Evolutionary conservation across 148 eudicot genomes (phyloP).

Genomic region (Mesembryanthemum crystallinum): DNA sequence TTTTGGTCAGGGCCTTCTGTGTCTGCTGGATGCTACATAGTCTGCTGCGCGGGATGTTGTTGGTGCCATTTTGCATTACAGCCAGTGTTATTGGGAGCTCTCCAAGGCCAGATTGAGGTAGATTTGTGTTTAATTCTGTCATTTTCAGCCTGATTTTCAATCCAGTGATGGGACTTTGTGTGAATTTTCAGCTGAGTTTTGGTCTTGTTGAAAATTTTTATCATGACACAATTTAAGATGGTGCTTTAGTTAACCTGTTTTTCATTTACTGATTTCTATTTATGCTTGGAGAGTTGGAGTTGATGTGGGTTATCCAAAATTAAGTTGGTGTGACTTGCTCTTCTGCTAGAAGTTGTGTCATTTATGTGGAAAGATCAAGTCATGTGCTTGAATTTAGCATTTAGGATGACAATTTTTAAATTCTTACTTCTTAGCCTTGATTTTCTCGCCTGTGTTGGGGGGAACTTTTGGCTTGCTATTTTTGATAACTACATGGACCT

Average conservation of each 20-base stretch:
- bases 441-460: too few species aligned
- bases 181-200: neutral
- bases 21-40: constrained; percentile 21
- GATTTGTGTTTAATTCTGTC: neutral
- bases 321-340: neutral
- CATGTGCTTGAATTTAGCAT: too few species aligned
- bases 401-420: too few species aligned
- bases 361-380: neutral
- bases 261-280: neutral
- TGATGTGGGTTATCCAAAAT: neutral
- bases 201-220: neutral
- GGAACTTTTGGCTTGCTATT: too few species aligned
- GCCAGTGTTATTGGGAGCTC: constrained; percentile 84
- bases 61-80: constrained; percentile 49
- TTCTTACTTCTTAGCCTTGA: too few species aligned
- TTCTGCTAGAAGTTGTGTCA: neutral
- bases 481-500: too few species aligned
- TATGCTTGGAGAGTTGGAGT: neutral
- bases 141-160: neutral
- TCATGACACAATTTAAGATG: neutral
- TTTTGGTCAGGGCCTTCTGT: constrained; percentile 30
- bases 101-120: constrained; percentile 90
- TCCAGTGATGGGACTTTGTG: neutral
- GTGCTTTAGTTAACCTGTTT: neutral
- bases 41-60: constrained; percentile 41